Conservation (phyloP, 306 rosid genomes). For the Glycyrrhiza uralensis region DNA sequence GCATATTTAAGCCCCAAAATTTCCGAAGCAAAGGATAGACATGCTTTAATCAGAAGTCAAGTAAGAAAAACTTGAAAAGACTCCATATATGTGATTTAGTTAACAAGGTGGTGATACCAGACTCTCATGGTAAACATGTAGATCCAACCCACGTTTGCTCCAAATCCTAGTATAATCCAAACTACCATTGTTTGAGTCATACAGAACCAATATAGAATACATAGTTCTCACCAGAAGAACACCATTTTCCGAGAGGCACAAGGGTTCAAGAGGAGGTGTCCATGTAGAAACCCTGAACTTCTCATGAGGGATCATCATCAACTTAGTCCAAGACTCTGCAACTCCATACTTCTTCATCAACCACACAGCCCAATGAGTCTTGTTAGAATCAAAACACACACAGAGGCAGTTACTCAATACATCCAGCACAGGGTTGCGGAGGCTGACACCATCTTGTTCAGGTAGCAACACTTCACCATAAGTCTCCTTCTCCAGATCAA, state of each 20-base stretch:
- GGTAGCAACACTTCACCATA: not conserved
- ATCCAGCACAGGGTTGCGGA: not conserved
- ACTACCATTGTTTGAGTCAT: not conserved
- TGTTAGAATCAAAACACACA: not conserved
- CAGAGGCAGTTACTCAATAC: constrained; percentile 1
- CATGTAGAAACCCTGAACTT: not conserved
- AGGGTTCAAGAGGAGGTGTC: not conserved
- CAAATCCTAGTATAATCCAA: not conserved
- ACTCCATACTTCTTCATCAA: constrained; percentile 19
- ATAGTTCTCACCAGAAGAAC: not conserved
- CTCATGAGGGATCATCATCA: not conserved
- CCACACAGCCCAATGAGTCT: constrained; percentile 14
- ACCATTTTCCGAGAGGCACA: not conserved
- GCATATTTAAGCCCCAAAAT: not conserved
- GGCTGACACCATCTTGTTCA: not conserved
- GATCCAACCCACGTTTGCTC: not conserved
- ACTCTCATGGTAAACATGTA: not conserved
- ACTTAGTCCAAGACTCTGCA: constrained; percentile 15
- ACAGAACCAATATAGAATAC: not conserved
- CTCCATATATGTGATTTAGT: not conserved
- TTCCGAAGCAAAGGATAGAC: not conserved
- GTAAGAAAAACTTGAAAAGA: not conserved
- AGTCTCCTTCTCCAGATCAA: constrained; percentile 19
- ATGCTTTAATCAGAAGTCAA: not conserved
- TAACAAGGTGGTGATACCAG: not conserved